Conservation (phyloP, 75 land plant species). For the Pinus taeda region DNA sequence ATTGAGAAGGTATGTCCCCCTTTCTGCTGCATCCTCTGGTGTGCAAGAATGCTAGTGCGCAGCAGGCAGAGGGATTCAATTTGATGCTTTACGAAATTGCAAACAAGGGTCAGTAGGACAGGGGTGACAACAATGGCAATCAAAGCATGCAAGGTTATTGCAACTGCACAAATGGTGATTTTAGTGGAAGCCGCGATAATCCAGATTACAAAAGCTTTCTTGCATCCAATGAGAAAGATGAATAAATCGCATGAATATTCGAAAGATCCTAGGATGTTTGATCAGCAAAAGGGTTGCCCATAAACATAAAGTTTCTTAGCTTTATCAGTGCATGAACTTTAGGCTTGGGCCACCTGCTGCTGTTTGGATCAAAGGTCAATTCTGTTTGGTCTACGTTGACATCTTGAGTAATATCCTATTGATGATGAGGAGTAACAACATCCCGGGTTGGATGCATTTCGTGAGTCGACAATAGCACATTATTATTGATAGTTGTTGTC, state of each 20-base stretch:
- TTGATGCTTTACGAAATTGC: not conserved
- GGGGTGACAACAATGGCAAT: conserved; percentile 32
- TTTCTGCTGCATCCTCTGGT: conserved; percentile 29
- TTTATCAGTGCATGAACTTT: conserved; percentile 54
- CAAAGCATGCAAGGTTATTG: conserved; percentile 31
- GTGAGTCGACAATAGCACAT: not conserved
- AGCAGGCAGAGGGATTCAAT: not conserved
- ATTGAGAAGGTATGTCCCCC: conserved; percentile 45
- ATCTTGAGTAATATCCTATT: not conserved
- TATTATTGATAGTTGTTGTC: not conserved
- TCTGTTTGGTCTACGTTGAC: conserved; percentile 7
- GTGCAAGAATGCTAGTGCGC: too few relatives aligned
- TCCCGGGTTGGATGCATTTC: conserved; percentile 11
- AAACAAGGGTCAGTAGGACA: not conserved
- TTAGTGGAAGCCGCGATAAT: conserved; percentile 12
- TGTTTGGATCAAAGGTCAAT: conserved; percentile 8
- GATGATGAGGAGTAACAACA: not conserved
- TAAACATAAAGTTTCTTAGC: conserved; percentile 11
- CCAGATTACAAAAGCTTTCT: conserved; percentile 9
- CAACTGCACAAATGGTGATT: conserved; percentile 12
- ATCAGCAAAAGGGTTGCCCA: too few relatives aligned
- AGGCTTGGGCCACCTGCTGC: conserved; percentile 54
- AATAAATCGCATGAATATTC: conserved; percentile 17
- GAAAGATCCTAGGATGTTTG: conserved; percentile 24
- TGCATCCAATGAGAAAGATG: not conserved